Evolutionary conservation across 371 early-diverging fungal genomes (phyloP).

Genomic region (Catenaria anguillulae): DNA sequence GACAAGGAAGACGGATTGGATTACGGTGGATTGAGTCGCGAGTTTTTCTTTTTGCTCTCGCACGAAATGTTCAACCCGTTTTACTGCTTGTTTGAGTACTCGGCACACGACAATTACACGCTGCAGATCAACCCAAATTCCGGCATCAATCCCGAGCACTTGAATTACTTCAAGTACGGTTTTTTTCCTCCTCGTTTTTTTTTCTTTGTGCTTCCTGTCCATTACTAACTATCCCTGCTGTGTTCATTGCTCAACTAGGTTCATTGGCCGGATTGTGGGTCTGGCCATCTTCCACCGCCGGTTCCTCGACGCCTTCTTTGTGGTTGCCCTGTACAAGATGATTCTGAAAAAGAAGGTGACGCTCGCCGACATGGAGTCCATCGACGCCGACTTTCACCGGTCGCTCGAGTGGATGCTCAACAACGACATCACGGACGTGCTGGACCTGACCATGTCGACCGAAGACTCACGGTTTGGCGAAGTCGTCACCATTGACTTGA

Average conservation of each 20-base stretch:
- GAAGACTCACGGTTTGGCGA: conserved; percentile 92
- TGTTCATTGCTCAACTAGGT: background rate
- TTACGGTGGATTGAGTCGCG: conserved; percentile 93
- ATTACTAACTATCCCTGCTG: too few relatives aligned
- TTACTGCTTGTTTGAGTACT: conserved; percentile 93
- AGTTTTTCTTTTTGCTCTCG: conserved; percentile 89
- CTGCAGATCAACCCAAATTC: conserved; percentile 93
- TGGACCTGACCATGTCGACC: conserved; percentile 78
- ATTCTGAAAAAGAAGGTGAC: conserved; percentile 74
- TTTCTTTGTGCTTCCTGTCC: too few relatives aligned
- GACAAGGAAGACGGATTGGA: conserved; percentile 96
- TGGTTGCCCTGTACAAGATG: conserved; percentile 91
- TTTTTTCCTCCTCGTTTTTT: too few relatives aligned
- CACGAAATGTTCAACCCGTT: conserved; percentile 98
- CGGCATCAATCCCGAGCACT: conserved; percentile 92
- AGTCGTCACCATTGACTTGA: conserved; percentile 76
- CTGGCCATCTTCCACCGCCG: conserved; percentile 93
- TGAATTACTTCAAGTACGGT: conserved; percentile 64
- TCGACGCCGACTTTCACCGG: conserved; percentile 85
- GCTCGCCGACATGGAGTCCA: conserved; percentile 85
- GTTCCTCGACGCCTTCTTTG: conserved; percentile 91
- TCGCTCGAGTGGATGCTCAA: conserved; percentile 90
- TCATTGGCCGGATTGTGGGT: conserved; percentile 88
- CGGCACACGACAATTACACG: conserved; percentile 92
- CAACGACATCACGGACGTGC: conserved; percentile 71